Evolutionary conservation across 2,329 filamentous ascomycete genomes (phyloP).

Genomic region (Alternaria sp.): DNA sequence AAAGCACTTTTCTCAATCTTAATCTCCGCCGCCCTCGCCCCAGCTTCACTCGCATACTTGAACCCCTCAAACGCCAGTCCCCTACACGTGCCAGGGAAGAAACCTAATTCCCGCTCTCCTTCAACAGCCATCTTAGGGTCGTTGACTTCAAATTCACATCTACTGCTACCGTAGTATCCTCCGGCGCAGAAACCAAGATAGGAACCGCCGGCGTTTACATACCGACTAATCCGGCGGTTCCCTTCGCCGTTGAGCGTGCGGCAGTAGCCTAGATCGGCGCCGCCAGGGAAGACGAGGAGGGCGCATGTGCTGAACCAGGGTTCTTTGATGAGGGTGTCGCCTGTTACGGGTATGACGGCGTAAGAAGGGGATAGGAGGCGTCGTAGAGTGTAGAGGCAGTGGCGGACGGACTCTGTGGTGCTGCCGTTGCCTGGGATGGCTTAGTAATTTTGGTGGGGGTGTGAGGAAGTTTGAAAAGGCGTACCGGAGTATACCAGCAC

Average conservation of each 20-base stretch:
- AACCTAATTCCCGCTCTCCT: slow-evolving; percentile 81
- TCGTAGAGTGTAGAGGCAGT: slow-evolving; percentile 85
- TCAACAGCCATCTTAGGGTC: slow-evolving; percentile 82
- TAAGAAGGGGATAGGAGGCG: slow-evolving; percentile 88
- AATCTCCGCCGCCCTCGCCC: slow-evolving; percentile 75
- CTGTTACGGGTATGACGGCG: slow-evolving; percentile 84
- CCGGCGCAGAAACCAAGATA: slow-evolving; percentile 95
- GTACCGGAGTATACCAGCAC: slow-evolving; percentile 91
- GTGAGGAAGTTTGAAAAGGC: not conserved
- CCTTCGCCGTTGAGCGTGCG: slow-evolving; percentile 84
- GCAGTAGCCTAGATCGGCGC: slow-evolving; percentile 93
- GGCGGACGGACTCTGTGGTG: slow-evolving; percentile 85
- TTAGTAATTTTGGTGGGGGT: not conserved
- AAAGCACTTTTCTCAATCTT: slow-evolving; percentile 69
- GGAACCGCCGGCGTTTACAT: slow-evolving; percentile 80
- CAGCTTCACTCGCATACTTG: slow-evolving; percentile 85
- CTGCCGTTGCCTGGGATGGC: slow-evolving; percentile 73
- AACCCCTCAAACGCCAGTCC: slow-evolving; percentile 90
- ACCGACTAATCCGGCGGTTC: slow-evolving; percentile 83
- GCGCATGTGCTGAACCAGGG: slow-evolving; percentile 90
- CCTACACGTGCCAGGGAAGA: slow-evolving; percentile 86
- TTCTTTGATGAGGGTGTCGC: slow-evolving; percentile 82
- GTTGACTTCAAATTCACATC: slow-evolving; percentile 92
- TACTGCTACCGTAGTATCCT: slow-evolving; percentile 82
- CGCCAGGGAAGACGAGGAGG: slow-evolving; percentile 88